These are phyloP conservation scores for Peronospora destructor DNA, from an alignment of 352 stramenopile species.

Conservation along the genomic window DNA sequence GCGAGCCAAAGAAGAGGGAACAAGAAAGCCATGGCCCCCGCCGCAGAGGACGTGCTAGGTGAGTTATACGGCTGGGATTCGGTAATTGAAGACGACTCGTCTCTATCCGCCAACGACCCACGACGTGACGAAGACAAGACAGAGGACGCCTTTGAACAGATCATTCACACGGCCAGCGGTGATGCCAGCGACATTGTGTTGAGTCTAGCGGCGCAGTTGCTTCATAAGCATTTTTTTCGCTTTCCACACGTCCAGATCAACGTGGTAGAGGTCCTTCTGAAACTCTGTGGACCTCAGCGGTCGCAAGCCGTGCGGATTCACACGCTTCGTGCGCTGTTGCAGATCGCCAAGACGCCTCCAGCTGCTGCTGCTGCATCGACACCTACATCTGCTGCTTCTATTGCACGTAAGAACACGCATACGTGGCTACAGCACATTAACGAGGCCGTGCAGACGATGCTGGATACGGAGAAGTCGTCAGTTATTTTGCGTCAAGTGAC, in stretches of 20 bases:
- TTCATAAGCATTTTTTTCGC: conserved; percentile 73
- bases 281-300: conserved; percentile 32
- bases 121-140: conserved; percentile 63
- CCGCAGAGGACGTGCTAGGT: conserved; percentile 39
- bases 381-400: conserved; percentile 18
- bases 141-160: conserved; percentile 67
- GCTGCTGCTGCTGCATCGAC: conserved; percentile 20
- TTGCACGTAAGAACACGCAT: conserved; percentile 29
- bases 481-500: conserved; percentile 61
- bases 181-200: conserved; percentile 43
- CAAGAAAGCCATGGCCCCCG: conserved; percentile 8
- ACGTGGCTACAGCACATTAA: conserved; percentile 41
- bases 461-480: conserved; percentile 43
- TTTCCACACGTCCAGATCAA: conserved; percentile 75
- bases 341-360: conserved; percentile 50
- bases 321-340: conserved; percentile 57
- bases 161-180: conserved; percentile 48
- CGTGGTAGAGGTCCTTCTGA: conserved; percentile 56
- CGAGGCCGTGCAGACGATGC: conserved; percentile 26
- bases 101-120: conserved; percentile 34
- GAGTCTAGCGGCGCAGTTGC: conserved; percentile 60
- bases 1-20: conserved; percentile 1
- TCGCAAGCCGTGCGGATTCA: conserved; percentile 68
- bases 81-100: conserved; percentile 55
- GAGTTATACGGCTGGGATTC: conserved; percentile 68